These are phyloP conservation scores for Aeschynomene evenia DNA, from an alignment of 306 rosid species.

Conservation along the genomic window DNA sequence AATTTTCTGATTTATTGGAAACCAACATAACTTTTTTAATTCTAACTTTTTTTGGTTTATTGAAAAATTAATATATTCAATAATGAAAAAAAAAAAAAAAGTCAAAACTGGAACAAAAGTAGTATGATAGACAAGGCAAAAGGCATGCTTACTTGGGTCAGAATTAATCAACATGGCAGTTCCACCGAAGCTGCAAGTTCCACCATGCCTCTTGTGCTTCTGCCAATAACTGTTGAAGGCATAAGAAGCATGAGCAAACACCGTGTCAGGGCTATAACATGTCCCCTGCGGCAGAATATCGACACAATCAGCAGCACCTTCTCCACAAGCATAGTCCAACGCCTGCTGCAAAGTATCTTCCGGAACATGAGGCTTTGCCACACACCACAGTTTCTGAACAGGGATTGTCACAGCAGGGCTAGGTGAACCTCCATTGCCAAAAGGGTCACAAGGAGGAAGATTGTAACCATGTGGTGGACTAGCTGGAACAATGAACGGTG, in stretches of 20 bases:
- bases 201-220: constrained; percentile 84
- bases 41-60: too few relatives aligned
- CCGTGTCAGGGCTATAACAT: constrained; percentile 65
- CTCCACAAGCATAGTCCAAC: constrained; percentile 93
- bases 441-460: constrained; percentile 74
- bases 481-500: constrained; percentile 52
- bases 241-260: constrained; percentile 85
- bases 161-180: constrained; percentile 81
- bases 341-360: constrained; percentile 68
- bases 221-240: constrained; percentile 97
- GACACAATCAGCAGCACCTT: constrained; percentile 71
- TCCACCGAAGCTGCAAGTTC: constrained; percentile 85
- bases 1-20: too few relatives aligned
- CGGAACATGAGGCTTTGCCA: constrained; percentile 91
- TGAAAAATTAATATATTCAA: too few relatives aligned
- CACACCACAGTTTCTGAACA: constrained; percentile 78
- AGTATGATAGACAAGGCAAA: not conserved
- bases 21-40: too few relatives aligned
- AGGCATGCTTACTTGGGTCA: constrained; percentile 77
- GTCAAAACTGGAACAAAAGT: too few relatives aligned
- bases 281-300: constrained; percentile 66
- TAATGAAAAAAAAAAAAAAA: too few relatives aligned
- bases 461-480: constrained; percentile 48
- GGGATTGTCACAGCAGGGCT: constrained; percentile 6
- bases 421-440: constrained; percentile 49